Base-by-base conservation (phyloP, 2,329 filamentous ascomycete species). In the Colletotrichum orbiculare region DNA sequence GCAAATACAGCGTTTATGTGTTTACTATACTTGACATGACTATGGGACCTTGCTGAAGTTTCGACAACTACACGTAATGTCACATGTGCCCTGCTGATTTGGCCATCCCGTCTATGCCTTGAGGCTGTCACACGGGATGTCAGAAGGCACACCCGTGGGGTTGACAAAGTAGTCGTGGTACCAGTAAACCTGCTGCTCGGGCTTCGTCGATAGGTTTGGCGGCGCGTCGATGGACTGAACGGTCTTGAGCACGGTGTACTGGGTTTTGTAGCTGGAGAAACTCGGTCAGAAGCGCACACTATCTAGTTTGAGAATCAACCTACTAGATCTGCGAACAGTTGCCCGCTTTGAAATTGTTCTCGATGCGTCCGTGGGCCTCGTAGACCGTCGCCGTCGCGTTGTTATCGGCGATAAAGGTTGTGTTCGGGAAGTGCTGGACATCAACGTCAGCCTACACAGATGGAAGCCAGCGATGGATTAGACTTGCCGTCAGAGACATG, bases 291-390 rank as follows among this genome's bases (percentile, higher is more conserved):
- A 33, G 10, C n/a, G 1, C 1, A 17, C 17, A 17, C 17, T 17
- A 17, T 17, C 17, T 17, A 17, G 17, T 17, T 17, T 17, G 17
- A 17, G 17, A 17, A 17, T 17, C 17, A 17, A 17, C 61, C 50
- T 50, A 64, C 61, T 60, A 60, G 4, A 64, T 64, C 17, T 64
- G 61, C 15, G 61, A 64, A 39, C 61, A 64, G 55, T 60, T 64
- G 2, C 61, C 61, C 10, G 33, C 43, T 50, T 64, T 64, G 45
- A 64, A 64, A 7, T 64, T 60, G 0, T 64, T 64, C 38, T 64
- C 61, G 1, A 64, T 64, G 8, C 61, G 61, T 0, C 61, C 61
- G 8, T 64, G 56, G 6, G 61, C 38, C 39, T 64, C 61, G 1
- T 64, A 64, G 4, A 64, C 61, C 5, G 61, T 64, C 11, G 61